Percentiles rank a stretch among this genome's conserved stretches.
These are phyloP conservation scores for Trichomonascaceae sp. DNA, from an alignment of 1,139 yeast genomes.

Conservation along the genomic window DNA sequence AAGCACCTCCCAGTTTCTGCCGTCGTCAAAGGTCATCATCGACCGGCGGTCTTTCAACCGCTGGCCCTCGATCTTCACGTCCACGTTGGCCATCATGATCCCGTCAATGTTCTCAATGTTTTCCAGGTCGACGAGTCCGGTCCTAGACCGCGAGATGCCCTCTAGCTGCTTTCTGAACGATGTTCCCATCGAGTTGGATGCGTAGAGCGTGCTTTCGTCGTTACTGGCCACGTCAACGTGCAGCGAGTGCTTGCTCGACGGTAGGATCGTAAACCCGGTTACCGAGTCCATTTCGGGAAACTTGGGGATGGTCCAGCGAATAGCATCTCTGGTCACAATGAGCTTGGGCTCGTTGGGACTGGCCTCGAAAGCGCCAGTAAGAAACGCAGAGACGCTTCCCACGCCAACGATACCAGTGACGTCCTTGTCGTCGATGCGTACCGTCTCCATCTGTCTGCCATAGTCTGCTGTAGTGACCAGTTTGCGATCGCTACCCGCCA, in stretches of 20 bases:
- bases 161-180: slow-evolving; percentile 37
- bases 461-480: slow-evolving; percentile 41
- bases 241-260: slow-evolving; percentile 44
- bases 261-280: slow-evolving; percentile 39
- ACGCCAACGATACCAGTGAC: slow-evolving; percentile 32
- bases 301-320: slow-evolving; percentile 37
- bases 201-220: slow-evolving; percentile 29
- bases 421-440: slow-evolving; percentile 20
- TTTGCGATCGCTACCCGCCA: slow-evolving; percentile 33
- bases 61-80: slow-evolving; percentile 13
- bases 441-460: slow-evolving; percentile 30
- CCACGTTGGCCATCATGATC: slow-evolving; percentile 46
- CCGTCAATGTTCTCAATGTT: slow-evolving; percentile 58
- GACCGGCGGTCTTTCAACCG: slow-evolving; percentile 17
- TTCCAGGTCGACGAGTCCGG: slow-evolving; percentile 33
- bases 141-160: slow-evolving; percentile 28
- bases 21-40: slow-evolving; percentile 50
- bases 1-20: slow-evolving; percentile 46
- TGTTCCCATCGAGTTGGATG: slow-evolving; percentile 54
- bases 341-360: background rate
- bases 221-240: slow-evolving; percentile 34
- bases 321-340: slow-evolving; percentile 32
- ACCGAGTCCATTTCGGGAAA: slow-evolving; percentile 29
- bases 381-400: slow-evolving; percentile 37
- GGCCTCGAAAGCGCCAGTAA: slow-evolving; percentile 33